Percentiles rank a stretch among this genome's conserved stretches.
Conservation (phyloP, 1,284 basidiomycete genomes). For the Meripilus lineatus region DNA sequence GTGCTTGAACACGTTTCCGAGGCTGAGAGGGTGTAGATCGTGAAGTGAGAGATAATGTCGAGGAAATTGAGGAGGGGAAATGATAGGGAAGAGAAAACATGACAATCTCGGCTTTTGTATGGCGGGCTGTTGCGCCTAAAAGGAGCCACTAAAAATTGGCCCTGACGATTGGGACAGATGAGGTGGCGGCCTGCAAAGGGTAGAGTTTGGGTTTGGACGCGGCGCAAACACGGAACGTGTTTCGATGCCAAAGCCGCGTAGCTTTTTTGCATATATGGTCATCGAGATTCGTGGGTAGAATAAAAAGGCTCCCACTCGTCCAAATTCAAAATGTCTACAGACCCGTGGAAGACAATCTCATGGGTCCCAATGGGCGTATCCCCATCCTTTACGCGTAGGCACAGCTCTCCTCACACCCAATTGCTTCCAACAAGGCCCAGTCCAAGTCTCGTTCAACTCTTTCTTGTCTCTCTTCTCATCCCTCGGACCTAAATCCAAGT, state of each 20-base stretch:
- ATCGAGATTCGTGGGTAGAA: conserved; percentile 19
- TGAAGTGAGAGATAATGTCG: conserved; percentile 11
- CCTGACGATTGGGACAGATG: conserved; percentile 45
- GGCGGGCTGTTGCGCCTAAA: conserved; percentile 35
- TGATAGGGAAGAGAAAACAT: conserved; percentile 26
- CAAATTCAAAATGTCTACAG: conserved; percentile 1
- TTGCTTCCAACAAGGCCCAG: too few species aligned
- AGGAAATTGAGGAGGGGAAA: conserved; percentile 15
- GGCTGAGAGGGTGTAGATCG: conserved; percentile 12
- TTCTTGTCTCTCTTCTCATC: too few species aligned
- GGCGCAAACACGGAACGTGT: conserved; percentile 52
- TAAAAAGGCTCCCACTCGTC: not conserved
- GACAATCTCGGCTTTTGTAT: conserved; percentile 30
- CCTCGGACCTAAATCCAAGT: too few species aligned
- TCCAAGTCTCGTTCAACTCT: too few species aligned
- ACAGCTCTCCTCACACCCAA: too few species aligned
- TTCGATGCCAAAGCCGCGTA: conserved; percentile 40
- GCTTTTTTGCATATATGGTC: conserved; percentile 26
- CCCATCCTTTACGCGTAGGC: too few species aligned
- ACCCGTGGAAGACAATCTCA: too few species aligned
- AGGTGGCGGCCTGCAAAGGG: conserved; percentile 35
- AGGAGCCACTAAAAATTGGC: conserved; percentile 35
- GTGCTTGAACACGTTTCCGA: conserved; percentile 21
- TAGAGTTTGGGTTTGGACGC: conserved; percentile 37
- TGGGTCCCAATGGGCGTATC: too few species aligned